Percentiles rank a stretch among this genome's conserved stretches.
phyloP scores from a whole-genome alignment of 106 monocot genomes.

The Dendrobium nobile region DNA sequence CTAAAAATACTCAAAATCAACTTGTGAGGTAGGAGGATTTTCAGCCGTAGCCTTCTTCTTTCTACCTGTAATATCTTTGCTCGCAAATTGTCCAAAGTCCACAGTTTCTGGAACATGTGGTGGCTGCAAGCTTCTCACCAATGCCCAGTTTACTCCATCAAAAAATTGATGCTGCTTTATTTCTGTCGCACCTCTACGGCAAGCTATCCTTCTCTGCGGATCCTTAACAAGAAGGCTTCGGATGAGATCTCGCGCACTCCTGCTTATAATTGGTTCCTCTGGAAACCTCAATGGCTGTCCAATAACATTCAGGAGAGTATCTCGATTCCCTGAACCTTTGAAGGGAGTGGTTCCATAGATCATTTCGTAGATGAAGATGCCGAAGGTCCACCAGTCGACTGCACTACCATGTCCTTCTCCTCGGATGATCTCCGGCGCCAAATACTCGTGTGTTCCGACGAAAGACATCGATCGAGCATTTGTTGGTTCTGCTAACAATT shows the following conservation, averaged over 20 bases:
- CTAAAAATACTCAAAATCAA: no score
- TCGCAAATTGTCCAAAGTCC: neutral
- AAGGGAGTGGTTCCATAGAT: slow-evolving; percentile 41
- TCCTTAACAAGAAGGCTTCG: slow-evolving; percentile 31
- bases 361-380: slow-evolving; percentile 41
- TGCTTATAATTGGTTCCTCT: slow-evolving; percentile 19
- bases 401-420: slow-evolving; percentile 54
- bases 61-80: no score
- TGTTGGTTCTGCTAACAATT: slow-evolving; percentile 46
- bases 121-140: slow-evolving; percentile 34
- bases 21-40: no score
- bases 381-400: slow-evolving; percentile 56
- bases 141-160: slow-evolving; percentile 48
- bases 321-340: slow-evolving; percentile 40
- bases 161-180: slow-evolving; percentile 50
- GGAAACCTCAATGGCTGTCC: slow-evolving; percentile 38
- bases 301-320: slow-evolving; percentile 36
- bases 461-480: slow-evolving; percentile 46
- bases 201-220: slow-evolving; percentile 30
- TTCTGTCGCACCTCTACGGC: slow-evolving; percentile 31
- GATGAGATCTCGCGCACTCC: slow-evolving; percentile 31
- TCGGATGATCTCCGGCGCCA: slow-evolving; percentile 43
- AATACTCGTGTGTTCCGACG: slow-evolving; percentile 50
- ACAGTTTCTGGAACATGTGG: slow-evolving; percentile 21
- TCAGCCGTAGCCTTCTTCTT: no score